Conservation (phyloP, 306 rosid genomes). For the Pyrus pyrifolia region DNA sequence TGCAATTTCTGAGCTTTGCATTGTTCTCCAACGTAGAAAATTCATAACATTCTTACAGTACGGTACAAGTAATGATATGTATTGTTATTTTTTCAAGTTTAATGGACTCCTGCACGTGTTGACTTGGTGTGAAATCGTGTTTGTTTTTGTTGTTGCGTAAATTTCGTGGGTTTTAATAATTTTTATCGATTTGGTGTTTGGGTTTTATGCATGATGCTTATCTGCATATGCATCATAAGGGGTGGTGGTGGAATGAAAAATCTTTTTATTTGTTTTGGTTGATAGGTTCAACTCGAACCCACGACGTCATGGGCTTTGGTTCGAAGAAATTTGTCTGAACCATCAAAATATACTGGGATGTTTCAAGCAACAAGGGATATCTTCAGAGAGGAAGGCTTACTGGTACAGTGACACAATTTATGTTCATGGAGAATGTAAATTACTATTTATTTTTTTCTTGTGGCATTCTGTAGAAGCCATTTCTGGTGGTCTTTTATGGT, state of each 20-base stretch:
- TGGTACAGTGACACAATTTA: constrained; percentile 31
- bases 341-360: constrained; percentile 88
- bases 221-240: constrained; percentile 2
- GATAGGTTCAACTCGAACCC: constrained; percentile 90
- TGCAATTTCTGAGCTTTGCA: neutral
- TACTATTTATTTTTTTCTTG: neutral
- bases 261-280: constrained; percentile 13
- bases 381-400: constrained; percentile 84
- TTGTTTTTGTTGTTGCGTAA: neutral
- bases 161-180: neutral
- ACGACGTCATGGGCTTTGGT: constrained; percentile 73
- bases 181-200: neutral
- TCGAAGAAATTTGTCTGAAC: constrained; percentile 38
- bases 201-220: neutral
- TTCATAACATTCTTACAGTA: neutral
- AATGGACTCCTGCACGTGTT: neutral
- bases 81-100: too few species aligned
- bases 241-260: constrained; percentile 16
- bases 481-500: neutral
- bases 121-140: neutral
- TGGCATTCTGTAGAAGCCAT: neutral
- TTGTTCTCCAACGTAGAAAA: neutral
- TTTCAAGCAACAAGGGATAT: constrained; percentile 87
- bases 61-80: too few species aligned
- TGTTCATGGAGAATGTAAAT: neutral